Conservation (phyloP, 305 asterid genomes). For the Plantago lanceolata region DNA sequence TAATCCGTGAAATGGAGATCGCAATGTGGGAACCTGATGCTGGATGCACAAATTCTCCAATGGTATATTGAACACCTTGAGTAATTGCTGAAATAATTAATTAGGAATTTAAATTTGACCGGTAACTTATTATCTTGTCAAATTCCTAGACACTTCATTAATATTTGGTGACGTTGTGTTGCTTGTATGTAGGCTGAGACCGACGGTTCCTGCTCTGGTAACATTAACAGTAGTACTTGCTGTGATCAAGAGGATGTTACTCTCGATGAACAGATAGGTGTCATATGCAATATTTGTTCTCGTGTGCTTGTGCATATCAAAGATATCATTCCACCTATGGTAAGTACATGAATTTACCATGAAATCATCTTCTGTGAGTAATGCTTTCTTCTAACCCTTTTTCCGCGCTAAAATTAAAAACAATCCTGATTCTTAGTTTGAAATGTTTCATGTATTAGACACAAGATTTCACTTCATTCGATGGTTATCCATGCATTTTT, state of each 20-base stretch:
- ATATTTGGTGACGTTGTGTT: constrained; percentile 3
- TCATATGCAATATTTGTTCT: constrained; percentile 44
- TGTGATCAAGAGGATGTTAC: constrained; percentile 43
- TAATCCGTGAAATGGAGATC: constrained; percentile 32
- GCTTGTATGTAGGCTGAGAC: constrained; percentile 32
- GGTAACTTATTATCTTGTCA: neutral
- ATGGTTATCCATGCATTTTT: neutral
- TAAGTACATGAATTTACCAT: constrained; percentile 31
- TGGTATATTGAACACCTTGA: constrained; percentile 16
- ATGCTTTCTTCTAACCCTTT: neutral
- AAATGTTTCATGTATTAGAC: neutral
- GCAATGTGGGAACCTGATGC: constrained; percentile 30
- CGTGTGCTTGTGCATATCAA: constrained; percentile 48
- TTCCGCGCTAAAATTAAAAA: neutral
- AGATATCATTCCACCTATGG: constrained; percentile 56
- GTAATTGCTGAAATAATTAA: constrained; percentile 15
- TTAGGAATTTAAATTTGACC: neutral
- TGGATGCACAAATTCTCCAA: constrained; percentile 14
- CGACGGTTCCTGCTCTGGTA: constrained; percentile 16
- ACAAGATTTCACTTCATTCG: neutral
- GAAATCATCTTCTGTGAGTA: neutral
- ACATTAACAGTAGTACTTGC: constrained; percentile 18
- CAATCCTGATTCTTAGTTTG: neutral
- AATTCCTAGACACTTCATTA: neutral
- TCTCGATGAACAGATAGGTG: constrained; percentile 64